Evolutionary conservation across 495 filamentous ascomycete species (phyloP), one percentile per base, ranked within the genome.

Genomic region (Penicillium tannophilum): DNA sequence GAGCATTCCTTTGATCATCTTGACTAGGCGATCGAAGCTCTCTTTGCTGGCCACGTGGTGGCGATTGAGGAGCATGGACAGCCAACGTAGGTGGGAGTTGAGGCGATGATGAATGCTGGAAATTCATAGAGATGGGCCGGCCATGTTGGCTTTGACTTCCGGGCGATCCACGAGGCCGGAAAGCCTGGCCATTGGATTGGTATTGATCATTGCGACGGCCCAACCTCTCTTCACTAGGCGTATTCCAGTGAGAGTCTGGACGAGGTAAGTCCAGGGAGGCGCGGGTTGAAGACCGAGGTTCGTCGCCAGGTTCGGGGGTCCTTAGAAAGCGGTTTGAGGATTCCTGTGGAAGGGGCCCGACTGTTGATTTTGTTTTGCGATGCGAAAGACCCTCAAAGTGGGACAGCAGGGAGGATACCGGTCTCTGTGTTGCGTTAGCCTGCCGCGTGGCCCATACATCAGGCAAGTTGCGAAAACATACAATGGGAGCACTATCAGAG

Each of bases 401-500:
- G 43, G 92, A 94, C 48, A 91, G 84, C 33, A 98, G 79, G 46
- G 93, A 96, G 43, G 94, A 98, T 26, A 98, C 94, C 0, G 94
- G 90, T 78, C 83, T 79, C 79, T 82, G 61, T 39, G 41, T 39
- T 52, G 43, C 52, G 48, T 71, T 56, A 68, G 60, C 46, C 46
- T 55, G 55, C 39, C 55, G 53, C 55, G 54, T 62, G 57, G 46
- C 57, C 61, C 51, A 62, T 45, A 24, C 20, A 23, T 23, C 1
- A 23, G 23, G 44, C 47, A n/a, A 17, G 56, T 51, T 54, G 66
- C 45, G 52, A 44, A 65, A 60, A 68, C 79, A 65, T 74, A 83
- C 81, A 70, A 78, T 76, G 31, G 76, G 70, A 60, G 75, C 71
- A 61, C 72, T 73, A 64, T 82, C 79, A 45, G 76, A 68, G 59